These are phyloP conservation scores for Phytophthora macrochlamydospora DNA, from an alignment of 352 stramenopile genomes.

Conservation along the genomic window DNA sequence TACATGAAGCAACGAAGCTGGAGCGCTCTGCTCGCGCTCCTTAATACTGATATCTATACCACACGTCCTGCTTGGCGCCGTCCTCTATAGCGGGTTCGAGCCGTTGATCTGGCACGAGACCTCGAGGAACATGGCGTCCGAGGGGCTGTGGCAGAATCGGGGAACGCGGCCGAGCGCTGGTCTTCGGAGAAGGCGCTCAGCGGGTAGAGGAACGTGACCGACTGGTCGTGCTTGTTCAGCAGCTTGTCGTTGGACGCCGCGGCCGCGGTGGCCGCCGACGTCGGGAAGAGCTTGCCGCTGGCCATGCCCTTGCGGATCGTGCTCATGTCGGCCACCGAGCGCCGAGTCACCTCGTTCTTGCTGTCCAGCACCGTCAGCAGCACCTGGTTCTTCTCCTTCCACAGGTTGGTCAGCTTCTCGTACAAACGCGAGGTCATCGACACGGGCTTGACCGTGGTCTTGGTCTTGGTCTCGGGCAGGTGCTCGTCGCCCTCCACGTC, in stretches of 20 bases:
- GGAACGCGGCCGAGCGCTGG: slow-evolving; percentile 41
- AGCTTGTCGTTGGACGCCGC: slow-evolving; percentile 38
- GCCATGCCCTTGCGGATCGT: slow-evolving; percentile 73
- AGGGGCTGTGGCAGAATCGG: slow-evolving; percentile 15
- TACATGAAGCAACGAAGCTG: slow-evolving; percentile 36
- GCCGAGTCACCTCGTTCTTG: slow-evolving; percentile 74
- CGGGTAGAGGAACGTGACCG: slow-evolving; percentile 87
- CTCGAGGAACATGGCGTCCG: slow-evolving; percentile 76
- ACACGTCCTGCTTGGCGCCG: slow-evolving; percentile 1
- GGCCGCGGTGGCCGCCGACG: slow-evolving; percentile 33
- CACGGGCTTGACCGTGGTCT: slow-evolving; percentile 44
- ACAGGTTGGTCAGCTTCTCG: slow-evolving; percentile 79
- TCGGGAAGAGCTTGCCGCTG: slow-evolving; percentile 71
- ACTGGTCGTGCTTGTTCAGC: slow-evolving; percentile 54
- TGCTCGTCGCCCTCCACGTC: slow-evolving; percentile 60
- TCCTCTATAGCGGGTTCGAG: slow-evolving; percentile 28
- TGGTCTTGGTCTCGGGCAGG: slow-evolving; percentile 25
- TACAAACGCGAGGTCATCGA: slow-evolving; percentile 74
- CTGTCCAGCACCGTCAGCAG: slow-evolving; percentile 71
- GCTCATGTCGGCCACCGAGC: slow-evolving; percentile 84
- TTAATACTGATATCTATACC: slow-evolving; percentile 44
- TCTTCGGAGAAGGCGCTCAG: slow-evolving; percentile 76
- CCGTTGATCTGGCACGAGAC: slow-evolving; percentile 80
- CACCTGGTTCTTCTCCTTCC: slow-evolving; percentile 89
- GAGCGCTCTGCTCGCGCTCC: slow-evolving; percentile 36